Conservation (phyloP, 1,139 yeast species). For the Zygoascus sp. region DNA sequence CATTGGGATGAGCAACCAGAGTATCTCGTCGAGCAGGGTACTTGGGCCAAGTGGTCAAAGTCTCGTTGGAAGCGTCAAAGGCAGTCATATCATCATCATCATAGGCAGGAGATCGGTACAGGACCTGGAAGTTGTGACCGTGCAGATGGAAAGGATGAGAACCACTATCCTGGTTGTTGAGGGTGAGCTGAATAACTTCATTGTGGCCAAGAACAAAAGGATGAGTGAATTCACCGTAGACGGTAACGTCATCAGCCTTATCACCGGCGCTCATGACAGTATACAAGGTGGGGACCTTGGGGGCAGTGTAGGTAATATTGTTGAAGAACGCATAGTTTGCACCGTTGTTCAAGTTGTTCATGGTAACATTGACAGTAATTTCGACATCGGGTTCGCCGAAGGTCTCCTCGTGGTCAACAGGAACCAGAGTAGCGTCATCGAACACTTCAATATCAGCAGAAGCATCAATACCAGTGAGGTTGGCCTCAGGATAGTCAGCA, state of each 20-base stretch:
- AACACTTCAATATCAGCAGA: conserved; percentile 31
- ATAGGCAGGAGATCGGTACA: conserved; percentile 50
- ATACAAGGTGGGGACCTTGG: conserved; percentile 76
- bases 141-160: conserved; percentile 83
- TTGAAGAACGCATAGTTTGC: conserved; percentile 88
- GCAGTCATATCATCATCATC: conserved; percentile 47
- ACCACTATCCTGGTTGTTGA: conserved; percentile 70
- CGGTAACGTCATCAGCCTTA: conserved; percentile 41
- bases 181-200: conserved; percentile 56
- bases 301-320: conserved; percentile 64
- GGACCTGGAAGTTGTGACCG: conserved; percentile 71
- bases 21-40: conserved; percentile 71
- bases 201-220: conserved; percentile 64
- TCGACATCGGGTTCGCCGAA: conserved; percentile 64
- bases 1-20: conserved; percentile 58
- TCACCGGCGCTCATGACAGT: conserved; percentile 59
- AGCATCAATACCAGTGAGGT: conserved; percentile 34
- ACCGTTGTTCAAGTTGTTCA: conserved; percentile 80
- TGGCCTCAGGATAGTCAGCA: conserved; percentile 45
- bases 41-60: conserved; percentile 42
- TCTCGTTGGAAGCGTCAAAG: conserved; percentile 42
- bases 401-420: conserved; percentile 48
- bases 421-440: conserved; percentile 60
- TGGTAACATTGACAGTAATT: conserved; percentile 59
- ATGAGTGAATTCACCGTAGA: conserved; percentile 82